Base-by-base conservation (phyloP, 2,329 filamentous ascomycete species). In the Aschersonia sp. region DNA sequence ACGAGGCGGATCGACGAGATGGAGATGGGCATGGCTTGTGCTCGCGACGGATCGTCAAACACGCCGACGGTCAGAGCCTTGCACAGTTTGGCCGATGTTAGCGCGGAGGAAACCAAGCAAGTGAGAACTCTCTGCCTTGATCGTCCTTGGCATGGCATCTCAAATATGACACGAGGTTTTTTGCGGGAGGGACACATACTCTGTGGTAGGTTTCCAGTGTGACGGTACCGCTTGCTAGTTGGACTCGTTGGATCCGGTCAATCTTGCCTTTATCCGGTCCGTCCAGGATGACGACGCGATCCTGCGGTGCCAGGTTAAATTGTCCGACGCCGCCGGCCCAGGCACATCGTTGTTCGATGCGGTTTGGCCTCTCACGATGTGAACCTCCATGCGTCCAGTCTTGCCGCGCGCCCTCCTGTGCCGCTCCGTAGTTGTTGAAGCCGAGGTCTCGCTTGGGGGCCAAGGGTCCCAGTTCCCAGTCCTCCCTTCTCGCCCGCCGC, bases 231-330 rank as follows among this genome's bases (percentile, higher is more conserved):
- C 65, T 68, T 9, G 72, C 63, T 5, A 59, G 52, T 53, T 78
- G 67, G 43, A 94, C 68, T 1, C 68, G 62, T 50, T 62, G 63
- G 43, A 97, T 77, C n/a, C 69, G 68, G 46, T 86, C 85, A 64
- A 98, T 92, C 68, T 83, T 86, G 57, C 88, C 88, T 68, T 81
- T 84, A 58, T 92, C 85, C 37, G 74, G 75, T 7, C 90, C 89
- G 51, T 83, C 78, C 47, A 87, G 67, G 50, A 97, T 68, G 47
- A 90, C 85, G 33, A 96, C 88, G 50, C 92, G 77, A 65, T 97
- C 92, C 6, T 81, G 80, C 4, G 67, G 59, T 30, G 72, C 75
- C 50, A 89, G 68, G 54, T 79, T 83, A 51, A 85, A 69, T 62
- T 73, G 73, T 54, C 69, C 68, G 33, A 64, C 54, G 37, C 71